Base-by-base conservation (phyloP, 2,329 filamentous ascomycete genomes). In the Dactylonectria estremocensis region DNA sequence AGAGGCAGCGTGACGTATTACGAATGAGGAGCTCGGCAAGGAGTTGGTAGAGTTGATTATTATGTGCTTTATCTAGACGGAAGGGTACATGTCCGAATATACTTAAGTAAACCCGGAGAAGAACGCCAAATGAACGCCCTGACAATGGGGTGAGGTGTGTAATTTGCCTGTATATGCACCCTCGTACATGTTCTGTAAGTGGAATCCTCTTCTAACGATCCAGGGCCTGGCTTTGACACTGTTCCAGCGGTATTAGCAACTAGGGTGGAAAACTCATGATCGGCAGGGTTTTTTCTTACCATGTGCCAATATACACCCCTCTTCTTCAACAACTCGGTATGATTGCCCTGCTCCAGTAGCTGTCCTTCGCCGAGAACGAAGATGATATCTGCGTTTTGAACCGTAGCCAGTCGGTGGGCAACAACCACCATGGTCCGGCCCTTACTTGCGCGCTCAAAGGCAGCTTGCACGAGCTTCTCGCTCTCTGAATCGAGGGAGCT, bases 381-480 rank as follows among this genome's bases (percentile, higher is more conserved):
- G 48, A 95, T 95, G n/a, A 91, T 83, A 77, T 95, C 91, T 1
- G 93, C 92, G 72, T 95, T 92, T 78, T 93, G 92, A 20, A 95
- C 90, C 13, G 92, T 95, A 0, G 91, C 91, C 55, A 95, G 83
- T 14, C 93, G 85, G 78, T 95, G 93, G 1, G 93, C 93, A 11
- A 96, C 92, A 3, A 92, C 92, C 3, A 96, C 84, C 68, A 93
- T 93, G 2, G 93, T 90, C 8, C 87, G 82, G 2, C 87, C 88
- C 69, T 85, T 84, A 3, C 85, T 86, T 0, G 89, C 90, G 48
- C 84, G 84, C 82, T 94, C 91, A 75, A 95, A 89, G 0, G 92
- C 92, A 1, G 83, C 84, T 78, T 95, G 88, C 4, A 90, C 88
- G n/a, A 89, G 82, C 77, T 87, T 85, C 78, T 89, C 87, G 49